Evolutionary conservation across 176 grass and related monocot genomes (phyloP).

Genomic region (Cenchrus americanus): DNA sequence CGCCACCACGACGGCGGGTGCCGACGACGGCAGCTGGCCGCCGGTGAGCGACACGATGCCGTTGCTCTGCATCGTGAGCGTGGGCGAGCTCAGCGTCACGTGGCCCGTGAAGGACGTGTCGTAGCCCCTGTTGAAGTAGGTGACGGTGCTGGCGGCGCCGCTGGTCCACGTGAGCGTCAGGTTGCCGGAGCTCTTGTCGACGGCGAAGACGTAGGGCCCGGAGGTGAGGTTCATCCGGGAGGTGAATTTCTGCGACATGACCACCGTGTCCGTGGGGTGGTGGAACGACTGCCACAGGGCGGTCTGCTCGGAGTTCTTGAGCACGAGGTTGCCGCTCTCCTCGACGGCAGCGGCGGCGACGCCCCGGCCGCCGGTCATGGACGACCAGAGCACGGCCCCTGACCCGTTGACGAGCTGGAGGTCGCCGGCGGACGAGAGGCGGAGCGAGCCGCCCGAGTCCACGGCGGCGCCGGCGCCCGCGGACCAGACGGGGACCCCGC

Average conservation of each 20-base stretch:
- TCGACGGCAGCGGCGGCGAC: constrained; percentile 58
- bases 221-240: constrained; percentile 52
- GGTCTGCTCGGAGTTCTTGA: constrained; percentile 43
- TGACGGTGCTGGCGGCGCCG: constrained; percentile 21
- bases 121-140: constrained; percentile 86
- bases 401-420: constrained; percentile 72
- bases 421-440: constrained; percentile 59
- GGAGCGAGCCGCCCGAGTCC: constrained; percentile 66
- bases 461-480: constrained; percentile 48
- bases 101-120: constrained; percentile 64
- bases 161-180: constrained; percentile 65
- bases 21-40: constrained; percentile 23
- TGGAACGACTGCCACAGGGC: constrained; percentile 76
- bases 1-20: constrained; percentile 66
- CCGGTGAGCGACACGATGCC: constrained; percentile 78
- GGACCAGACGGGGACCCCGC: constrained; percentile 62
- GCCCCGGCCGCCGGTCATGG: constrained; percentile 44
- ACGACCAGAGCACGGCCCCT: constrained; percentile 64
- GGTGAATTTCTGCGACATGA: constrained; percentile 69
- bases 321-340: constrained; percentile 62
- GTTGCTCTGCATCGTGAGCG: constrained; percentile 67
- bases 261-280: constrained; percentile 76
- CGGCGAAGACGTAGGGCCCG: constrained; percentile 55
- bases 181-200: constrained; percentile 51
- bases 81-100: constrained; percentile 56